Percentiles rank a stretch among this genome's conserved stretches.
phyloP scores from a whole-genome alignment of 768 basidiomycete genomes.

The Tricholoma bakamatsutake region DNA sequence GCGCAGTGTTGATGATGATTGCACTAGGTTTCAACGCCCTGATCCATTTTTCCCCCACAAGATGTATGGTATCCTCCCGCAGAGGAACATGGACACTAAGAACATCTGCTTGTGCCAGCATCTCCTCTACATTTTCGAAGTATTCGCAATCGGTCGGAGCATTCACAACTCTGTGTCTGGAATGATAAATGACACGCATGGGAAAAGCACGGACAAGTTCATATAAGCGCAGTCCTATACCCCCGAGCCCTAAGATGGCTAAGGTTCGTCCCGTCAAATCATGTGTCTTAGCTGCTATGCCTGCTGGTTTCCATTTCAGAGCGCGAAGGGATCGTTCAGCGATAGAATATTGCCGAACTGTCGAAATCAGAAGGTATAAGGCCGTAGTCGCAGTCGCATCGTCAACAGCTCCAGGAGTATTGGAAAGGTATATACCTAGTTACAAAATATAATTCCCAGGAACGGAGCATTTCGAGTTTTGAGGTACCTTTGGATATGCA shows the following conservation, averaged over 20 bases:
- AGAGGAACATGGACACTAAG: constrained; percentile 85
- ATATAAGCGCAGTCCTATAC: constrained; percentile 68
- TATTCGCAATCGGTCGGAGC: constrained; percentile 77
- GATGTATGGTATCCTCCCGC: constrained; percentile 61
- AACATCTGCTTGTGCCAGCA: constrained; percentile 72
- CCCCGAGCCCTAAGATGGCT: constrained; percentile 71
- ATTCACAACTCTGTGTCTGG: constrained; percentile 46
- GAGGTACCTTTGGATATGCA: constrained; percentile 60
- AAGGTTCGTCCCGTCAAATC: constrained; percentile 67
- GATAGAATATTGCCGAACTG: constrained; percentile 65
- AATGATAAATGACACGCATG: constrained; percentile 87
- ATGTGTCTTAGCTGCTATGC: constrained; percentile 42
- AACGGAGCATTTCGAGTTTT: constrained; percentile 3
- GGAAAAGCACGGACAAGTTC: constrained; percentile 74
- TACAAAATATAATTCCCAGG: background rate
- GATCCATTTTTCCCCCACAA: constrained; percentile 74
- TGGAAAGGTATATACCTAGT: constrained; percentile 72
- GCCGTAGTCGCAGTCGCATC: constrained; percentile 90
- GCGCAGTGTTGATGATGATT: constrained; percentile 80
- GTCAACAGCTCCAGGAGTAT: constrained; percentile 87
- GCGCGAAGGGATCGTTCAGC: constrained; percentile 55
- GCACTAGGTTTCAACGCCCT: constrained; percentile 70
- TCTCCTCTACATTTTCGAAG: constrained; percentile 51
- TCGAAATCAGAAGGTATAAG: constrained; percentile 74
- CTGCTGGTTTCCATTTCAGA: constrained; percentile 54